Conservation (phyloP, 2,329 filamentous ascomycete species). For the Fusarium bulbicola region DNA sequence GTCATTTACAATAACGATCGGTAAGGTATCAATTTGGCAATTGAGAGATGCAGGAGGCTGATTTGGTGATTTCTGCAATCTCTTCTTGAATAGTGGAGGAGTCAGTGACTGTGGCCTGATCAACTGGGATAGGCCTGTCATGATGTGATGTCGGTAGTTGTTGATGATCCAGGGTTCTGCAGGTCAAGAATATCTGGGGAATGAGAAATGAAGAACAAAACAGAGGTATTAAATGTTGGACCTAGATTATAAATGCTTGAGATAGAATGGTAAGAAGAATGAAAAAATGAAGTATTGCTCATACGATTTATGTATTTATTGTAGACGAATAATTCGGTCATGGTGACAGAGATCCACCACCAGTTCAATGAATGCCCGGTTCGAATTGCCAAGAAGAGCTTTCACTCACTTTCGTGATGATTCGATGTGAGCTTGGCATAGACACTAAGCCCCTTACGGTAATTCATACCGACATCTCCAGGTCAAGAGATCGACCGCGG, state of each 20-base stretch:
- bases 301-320: background rate
- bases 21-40: constrained; percentile 10
- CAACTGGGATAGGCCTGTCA: constrained; percentile 8
- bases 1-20: constrained; percentile 8
- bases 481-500: background rate
- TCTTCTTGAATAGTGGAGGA: background rate
- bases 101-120: constrained; percentile 7
- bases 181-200: background rate
- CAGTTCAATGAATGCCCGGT: background rate
- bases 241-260: background rate
- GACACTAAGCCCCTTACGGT: accelerated
- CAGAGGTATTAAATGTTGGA: accelerated
- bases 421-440: background rate
- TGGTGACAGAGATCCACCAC: background rate
- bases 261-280: background rate
- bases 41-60: background rate
- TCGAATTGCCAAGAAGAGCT: constrained; percentile 13
- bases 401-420: background rate
- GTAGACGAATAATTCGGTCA: background rate
- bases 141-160: background rate
- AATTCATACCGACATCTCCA: background rate
- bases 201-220: too few relatives aligned
- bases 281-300: background rate
- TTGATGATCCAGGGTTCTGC: background rate
- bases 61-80: background rate